These are phyloP conservation scores for Suillus paluster DNA, from an alignment of 768 basidiomycete species.

Conservation along the genomic window DNA sequence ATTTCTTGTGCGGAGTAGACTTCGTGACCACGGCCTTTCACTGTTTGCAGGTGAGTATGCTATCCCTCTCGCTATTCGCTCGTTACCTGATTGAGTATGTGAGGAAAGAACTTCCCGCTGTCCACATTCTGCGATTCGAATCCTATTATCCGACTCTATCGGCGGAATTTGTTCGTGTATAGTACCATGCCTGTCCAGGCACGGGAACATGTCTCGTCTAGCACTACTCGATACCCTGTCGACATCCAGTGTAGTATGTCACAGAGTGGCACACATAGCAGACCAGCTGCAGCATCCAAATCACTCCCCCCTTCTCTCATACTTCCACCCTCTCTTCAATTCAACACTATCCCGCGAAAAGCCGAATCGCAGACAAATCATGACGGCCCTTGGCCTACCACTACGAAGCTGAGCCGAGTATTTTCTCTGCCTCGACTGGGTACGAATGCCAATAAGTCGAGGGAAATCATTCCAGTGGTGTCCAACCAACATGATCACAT, in stretches of 20 bases:
- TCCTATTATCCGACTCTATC: background rate
- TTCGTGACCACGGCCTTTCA: background rate
- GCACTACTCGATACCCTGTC: background rate
- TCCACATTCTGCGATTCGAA: background rate
- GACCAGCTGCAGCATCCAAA: background rate
- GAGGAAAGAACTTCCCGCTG: background rate
- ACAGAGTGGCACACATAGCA: background rate
- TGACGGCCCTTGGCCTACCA: slow-evolving; percentile 38
- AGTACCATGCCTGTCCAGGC: background rate
- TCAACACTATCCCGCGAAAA: slow-evolving; percentile 12
- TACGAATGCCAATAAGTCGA: slow-evolving; percentile 5
- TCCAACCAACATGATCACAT: background rate
- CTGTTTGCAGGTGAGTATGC: background rate
- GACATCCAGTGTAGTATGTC: background rate
- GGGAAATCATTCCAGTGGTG: background rate
- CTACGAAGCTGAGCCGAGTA: slow-evolving; percentile 47
- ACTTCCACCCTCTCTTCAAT: slow-evolving; percentile 22
- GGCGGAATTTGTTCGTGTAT: background rate
- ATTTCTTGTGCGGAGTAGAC: background rate
- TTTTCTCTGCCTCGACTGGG: slow-evolving; percentile 40
- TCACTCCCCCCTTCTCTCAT: slow-evolving; percentile 6
- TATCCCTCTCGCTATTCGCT: background rate
- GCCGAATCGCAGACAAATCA: slow-evolving; percentile 29
- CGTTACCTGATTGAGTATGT: background rate
- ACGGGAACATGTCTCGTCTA: background rate